These are phyloP conservation scores for Eucalyptus erythrocorys DNA, from an alignment of 345 rosid genomes.

Conservation along the genomic window DNA sequence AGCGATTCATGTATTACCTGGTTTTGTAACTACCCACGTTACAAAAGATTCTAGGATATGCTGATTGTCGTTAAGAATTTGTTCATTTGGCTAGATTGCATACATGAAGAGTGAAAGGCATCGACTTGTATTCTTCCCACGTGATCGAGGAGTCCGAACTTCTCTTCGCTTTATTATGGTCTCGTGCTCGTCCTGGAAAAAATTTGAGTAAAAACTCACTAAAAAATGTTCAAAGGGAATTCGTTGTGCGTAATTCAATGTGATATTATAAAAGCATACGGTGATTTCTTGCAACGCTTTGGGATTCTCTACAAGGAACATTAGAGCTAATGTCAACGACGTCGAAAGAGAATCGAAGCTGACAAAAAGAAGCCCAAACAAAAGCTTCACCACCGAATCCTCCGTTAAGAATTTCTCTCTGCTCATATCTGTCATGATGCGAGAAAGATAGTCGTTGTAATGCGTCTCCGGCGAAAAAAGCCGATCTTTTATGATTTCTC, in stretches of 20 bases:
- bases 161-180: neutral
- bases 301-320: slow-evolving; percentile 17
- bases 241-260: neutral
- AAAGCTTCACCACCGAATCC: neutral
- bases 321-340: neutral
- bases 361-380: slow-evolving; percentile 3
- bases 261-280: neutral
- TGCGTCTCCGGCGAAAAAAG: neutral
- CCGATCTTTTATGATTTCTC: neutral
- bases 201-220: neutral
- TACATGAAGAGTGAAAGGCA: neutral
- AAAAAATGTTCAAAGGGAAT: neutral
- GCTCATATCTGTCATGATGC: neutral
- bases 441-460: slow-evolving; percentile 5
- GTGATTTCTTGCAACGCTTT: slow-evolving; percentile 7
- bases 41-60: neutral
- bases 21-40: neutral
- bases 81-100: neutral
- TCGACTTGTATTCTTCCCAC: neutral
- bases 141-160: neutral
- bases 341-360: slow-evolving; percentile 2
- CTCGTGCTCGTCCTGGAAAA: neutral
- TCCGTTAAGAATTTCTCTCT: slow-evolving; percentile 13
- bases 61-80: neutral
- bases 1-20: neutral